Evolutionary conservation across 306 rosid species (phyloP).

Genomic region (Cucumis melo): DNA sequence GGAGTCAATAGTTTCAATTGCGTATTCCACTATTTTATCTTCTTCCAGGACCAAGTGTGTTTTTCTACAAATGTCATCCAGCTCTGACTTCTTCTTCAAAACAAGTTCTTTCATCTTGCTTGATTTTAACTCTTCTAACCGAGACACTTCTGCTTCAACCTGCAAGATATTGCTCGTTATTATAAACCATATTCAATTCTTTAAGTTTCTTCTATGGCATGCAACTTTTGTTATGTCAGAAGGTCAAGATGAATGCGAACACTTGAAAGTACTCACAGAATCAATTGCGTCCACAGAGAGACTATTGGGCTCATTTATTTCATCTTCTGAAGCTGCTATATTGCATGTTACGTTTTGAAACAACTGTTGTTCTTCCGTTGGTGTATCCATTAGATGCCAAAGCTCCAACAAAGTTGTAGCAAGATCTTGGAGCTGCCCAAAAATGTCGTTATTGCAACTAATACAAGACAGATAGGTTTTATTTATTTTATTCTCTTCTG

Average conservation of each 20-base stretch:
- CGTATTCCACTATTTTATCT: conserved; percentile 14
- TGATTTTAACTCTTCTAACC: conserved; percentile 57
- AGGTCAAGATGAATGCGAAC: background rate
- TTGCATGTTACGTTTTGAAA: conserved; percentile 48
- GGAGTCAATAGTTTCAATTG: conserved; percentile 29
- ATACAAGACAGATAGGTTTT: background rate
- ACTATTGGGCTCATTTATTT: conserved; percentile 41
- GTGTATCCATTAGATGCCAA: conserved; percentile 75
- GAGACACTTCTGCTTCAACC: conserved; percentile 59
- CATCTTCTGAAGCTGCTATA: conserved; percentile 46
- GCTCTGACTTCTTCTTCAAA: conserved; percentile 41
- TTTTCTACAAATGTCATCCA: conserved; percentile 43
- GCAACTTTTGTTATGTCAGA: background rate
- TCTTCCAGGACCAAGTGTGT: conserved; percentile 34
- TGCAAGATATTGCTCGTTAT: conserved; percentile 5
- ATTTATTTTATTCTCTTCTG: background rate
- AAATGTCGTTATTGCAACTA: conserved; percentile 1
- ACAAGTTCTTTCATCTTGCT: conserved; percentile 51
- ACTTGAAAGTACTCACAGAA: conserved; percentile 26
- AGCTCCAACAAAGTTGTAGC: conserved; percentile 45
- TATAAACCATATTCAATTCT: background rate
- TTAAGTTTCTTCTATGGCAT: background rate
- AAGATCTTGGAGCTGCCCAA: conserved; percentile 42
- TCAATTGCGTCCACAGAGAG: conserved; percentile 38
- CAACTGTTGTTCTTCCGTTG: conserved; percentile 37